Evolutionary conservation across 805 yeast genomes (phyloP).

Genomic region (Kluyveromyces wickerhamii): DNA sequence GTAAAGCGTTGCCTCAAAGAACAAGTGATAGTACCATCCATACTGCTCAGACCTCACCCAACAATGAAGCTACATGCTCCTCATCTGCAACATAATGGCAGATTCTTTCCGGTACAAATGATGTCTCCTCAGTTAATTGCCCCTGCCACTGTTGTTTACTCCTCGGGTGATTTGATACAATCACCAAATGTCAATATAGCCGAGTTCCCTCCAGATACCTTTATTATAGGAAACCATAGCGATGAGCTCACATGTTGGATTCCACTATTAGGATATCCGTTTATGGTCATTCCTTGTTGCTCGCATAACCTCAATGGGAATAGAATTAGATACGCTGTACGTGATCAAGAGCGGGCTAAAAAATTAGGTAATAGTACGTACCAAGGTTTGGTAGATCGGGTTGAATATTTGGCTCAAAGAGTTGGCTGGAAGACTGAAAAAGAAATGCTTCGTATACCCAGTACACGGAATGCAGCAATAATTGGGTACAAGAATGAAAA

Average conservation of each 20-base stretch:
- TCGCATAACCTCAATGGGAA: slow-evolving; percentile 81
- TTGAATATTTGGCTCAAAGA: slow-evolving; percentile 52
- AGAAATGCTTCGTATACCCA: slow-evolving; percentile 87
- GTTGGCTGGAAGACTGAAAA: slow-evolving; percentile 82
- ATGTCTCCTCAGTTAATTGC: slow-evolving; percentile 29
- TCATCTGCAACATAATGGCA: slow-evolving; percentile 50
- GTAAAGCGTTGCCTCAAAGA: slow-evolving; percentile 55
- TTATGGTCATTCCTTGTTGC: slow-evolving; percentile 91
- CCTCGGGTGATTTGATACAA: slow-evolving; percentile 35
- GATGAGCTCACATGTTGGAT: slow-evolving; percentile 96
- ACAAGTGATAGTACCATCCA: slow-evolving; percentile 76
- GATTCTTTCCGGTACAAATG: slow-evolving; percentile 33
- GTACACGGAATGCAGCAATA: slow-evolving; percentile 87
- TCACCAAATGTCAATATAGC: slow-evolving; percentile 53
- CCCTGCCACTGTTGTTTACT: slow-evolving; percentile 34
- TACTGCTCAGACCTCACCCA: slow-evolving; percentile 64
- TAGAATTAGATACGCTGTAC: slow-evolving; percentile 54
- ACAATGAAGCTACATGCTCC: slow-evolving; percentile 47
- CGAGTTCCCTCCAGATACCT: slow-evolving; percentile 62
- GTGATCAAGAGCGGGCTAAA: slow-evolving; percentile 14
- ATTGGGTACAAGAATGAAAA: slow-evolving; percentile 50
- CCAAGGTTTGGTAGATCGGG: slow-evolving; percentile 81
- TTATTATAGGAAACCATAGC: slow-evolving; percentile 88
- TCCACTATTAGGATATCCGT: slow-evolving; percentile 79
- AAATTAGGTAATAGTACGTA: slow-evolving; percentile 49